Evolutionary conservation across 164 flowering plant species (phyloP).

Genomic region (Chloranthus sessilifolius): DNA sequence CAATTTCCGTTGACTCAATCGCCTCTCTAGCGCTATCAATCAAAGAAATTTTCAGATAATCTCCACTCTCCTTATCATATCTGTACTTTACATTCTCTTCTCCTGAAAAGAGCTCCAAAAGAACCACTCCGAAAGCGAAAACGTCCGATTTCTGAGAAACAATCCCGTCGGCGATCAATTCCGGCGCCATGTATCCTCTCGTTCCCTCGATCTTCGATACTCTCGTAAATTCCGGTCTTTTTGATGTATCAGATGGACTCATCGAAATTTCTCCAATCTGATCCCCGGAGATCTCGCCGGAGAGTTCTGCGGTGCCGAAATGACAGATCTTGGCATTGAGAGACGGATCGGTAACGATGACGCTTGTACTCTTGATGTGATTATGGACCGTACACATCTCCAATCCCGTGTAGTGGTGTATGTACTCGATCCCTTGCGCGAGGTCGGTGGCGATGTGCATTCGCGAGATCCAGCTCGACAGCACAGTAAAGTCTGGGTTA

Average conservation of each 20-base stretch:
- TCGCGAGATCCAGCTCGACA: slow-evolving; percentile 65
- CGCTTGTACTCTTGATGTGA: slow-evolving; percentile 54
- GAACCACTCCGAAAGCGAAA: slow-evolving; percentile 72
- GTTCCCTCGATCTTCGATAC: slow-evolving; percentile 42
- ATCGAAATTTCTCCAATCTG: background rate
- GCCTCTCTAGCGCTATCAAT: slow-evolving; percentile 51
- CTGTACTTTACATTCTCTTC: slow-evolving; percentile 56
- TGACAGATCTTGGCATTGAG: slow-evolving; percentile 69
- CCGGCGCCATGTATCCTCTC: slow-evolving; percentile 82
- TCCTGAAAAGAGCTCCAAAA: slow-evolving; percentile 66
- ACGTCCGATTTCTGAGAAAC: slow-evolving; percentile 66
- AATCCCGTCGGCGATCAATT: slow-evolving; percentile 40
- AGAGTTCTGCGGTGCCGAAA: slow-evolving; percentile 68
- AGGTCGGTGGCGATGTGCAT: slow-evolving; percentile 76
- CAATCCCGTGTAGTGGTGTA: slow-evolving; percentile 58
- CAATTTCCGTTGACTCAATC: slow-evolving; percentile 18
- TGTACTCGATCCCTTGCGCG: slow-evolving; percentile 82
- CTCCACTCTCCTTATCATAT: slow-evolving; percentile 30
- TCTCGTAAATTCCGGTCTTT: slow-evolving; percentile 11
- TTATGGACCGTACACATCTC: slow-evolving; percentile 46
- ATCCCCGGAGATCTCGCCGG: slow-evolving; percentile 48
- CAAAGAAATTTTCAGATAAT: slow-evolving; percentile 32
- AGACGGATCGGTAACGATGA: slow-evolving; percentile 58
- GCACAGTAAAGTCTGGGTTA: slow-evolving; percentile 62
- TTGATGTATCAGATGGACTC: background rate